phyloP scores from a whole-genome alignment of 2,329 filamentous ascomycete genomes.

The Escovopsis weberi region DNA sequence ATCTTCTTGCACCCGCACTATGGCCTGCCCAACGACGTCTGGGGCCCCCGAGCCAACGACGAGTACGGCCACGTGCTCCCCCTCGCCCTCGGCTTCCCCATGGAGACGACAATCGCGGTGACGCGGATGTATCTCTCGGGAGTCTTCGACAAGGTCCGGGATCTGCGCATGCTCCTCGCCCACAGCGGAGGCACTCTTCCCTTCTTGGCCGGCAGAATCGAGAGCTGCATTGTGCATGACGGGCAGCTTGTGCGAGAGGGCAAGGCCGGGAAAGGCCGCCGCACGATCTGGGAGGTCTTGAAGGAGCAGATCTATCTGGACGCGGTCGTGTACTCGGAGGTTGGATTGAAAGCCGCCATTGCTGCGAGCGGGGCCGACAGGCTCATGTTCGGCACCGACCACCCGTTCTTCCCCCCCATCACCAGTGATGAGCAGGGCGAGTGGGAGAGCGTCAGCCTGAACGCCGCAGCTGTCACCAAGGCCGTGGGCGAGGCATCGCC shows the following conservation, averaged over 20 bases:
- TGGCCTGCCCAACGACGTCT: constrained; percentile 67
- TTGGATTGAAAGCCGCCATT: constrained; percentile 57
- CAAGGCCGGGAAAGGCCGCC: constrained; percentile 31
- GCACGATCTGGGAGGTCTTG: constrained; percentile 42
- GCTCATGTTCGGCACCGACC: constrained; percentile 69
- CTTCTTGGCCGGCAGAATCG: constrained; percentile 75
- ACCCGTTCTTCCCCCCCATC: constrained; percentile 73
- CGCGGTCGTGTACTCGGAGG: constrained; percentile 68
- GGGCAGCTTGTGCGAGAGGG: constrained; percentile 54
- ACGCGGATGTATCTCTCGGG: constrained; percentile 76
- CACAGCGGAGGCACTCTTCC: constrained; percentile 83
- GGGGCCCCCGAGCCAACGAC: constrained; percentile 50
- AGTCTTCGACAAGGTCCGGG: constrained; percentile 62
- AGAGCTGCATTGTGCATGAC: constrained; percentile 77
- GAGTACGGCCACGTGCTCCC: constrained; percentile 82
- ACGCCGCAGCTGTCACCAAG: constrained; percentile 36
- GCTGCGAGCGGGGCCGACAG: constrained; percentile 53
- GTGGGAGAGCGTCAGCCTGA: constrained; percentile 53
- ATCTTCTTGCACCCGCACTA: constrained; percentile 90
- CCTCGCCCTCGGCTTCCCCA: constrained; percentile 72
- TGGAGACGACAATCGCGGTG: constrained; percentile 86
- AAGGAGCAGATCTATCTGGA: constrained; percentile 73
- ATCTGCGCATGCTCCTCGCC: constrained; percentile 61
- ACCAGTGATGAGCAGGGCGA: constrained; percentile 44
- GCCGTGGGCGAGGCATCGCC: constrained; percentile 32